These are phyloP conservation scores for Fomitopsis betulina DNA, from an alignment of 1,284 basidiomycete species.

Conservation along the genomic window DNA sequence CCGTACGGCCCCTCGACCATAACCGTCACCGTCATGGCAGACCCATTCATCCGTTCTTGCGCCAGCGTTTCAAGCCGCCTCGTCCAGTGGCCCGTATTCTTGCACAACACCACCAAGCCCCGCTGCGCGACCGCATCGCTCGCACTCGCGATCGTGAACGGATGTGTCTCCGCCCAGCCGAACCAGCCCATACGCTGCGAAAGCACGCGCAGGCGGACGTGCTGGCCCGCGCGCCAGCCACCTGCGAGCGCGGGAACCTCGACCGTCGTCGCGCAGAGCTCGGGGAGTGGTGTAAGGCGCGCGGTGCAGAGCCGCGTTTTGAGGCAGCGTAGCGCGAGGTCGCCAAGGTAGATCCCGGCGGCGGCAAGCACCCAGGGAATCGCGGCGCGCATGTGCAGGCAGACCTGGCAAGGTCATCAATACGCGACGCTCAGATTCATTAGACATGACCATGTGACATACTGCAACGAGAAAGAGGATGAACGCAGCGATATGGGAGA, in stretches of 20 bases:
- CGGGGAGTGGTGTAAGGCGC: slow-evolving; percentile 47
- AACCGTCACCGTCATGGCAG: slow-evolving; percentile 38
- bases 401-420: slow-evolving; percentile 12
- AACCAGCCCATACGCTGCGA: slow-evolving; percentile 44
- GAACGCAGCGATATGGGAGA: slow-evolving; percentile 46
- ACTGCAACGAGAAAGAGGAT: slow-evolving; percentile 44
- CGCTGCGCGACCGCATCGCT: slow-evolving; percentile 5
- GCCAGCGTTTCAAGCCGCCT: slow-evolving; percentile 51
- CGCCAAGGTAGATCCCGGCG: slow-evolving; percentile 54
- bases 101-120: slow-evolving; percentile 59
- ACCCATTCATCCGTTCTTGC: slow-evolving; percentile 14
- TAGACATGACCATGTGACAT: background rate
- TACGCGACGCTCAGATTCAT: too few species aligned
- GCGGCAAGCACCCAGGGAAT: slow-evolving; percentile 48
- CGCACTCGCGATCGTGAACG: slow-evolving; percentile 71
- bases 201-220: slow-evolving; percentile 69
- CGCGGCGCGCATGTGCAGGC: slow-evolving; percentile 38
- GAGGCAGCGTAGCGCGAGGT: slow-evolving; percentile 56
- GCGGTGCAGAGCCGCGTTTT: slow-evolving; percentile 65
- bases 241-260: slow-evolving; percentile 54
- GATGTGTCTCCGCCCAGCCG: slow-evolving; percentile 54
- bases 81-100: slow-evolving; percentile 69
- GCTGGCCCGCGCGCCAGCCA: slow-evolving; percentile 86
- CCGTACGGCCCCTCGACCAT: slow-evolving; percentile 78
- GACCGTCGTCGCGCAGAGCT: slow-evolving; percentile 53